Evolutionary conservation across 2,329 filamentous ascomycete genomes (phyloP).

Genomic region (Dothiorella sarmentorum): DNA sequence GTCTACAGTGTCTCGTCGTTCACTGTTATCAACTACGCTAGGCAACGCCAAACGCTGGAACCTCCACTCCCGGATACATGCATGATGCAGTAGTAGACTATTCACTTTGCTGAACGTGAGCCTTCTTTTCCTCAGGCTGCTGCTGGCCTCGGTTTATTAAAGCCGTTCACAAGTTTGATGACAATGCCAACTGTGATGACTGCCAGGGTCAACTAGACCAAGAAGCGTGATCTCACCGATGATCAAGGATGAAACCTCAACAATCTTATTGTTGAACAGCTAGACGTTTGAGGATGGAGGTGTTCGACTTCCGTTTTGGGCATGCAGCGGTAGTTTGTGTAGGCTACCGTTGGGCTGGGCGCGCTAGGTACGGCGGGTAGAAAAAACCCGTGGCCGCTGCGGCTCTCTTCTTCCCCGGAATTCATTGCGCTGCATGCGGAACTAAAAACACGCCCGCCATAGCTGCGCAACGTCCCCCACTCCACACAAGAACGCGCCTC

Average conservation of each 20-base stretch:
- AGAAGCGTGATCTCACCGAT: neutral
- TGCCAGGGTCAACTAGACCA: too few species aligned
- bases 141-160: too few species aligned
- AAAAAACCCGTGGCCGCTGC: neutral
- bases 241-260: neutral
- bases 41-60: too few species aligned
- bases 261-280: neutral
- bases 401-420: constrained; percentile 11
- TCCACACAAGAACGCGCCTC: too few species aligned
- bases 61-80: too few species aligned
- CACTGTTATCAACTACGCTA: too few species aligned
- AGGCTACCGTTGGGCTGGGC: neutral
- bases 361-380: neutral
- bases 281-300: neutral
- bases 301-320: neutral
- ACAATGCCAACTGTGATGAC: too few species aligned
- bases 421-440: constrained; percentile 4
- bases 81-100: too few species aligned
- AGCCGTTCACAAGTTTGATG: too few species aligned
- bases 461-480: neutral
- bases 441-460: neutral
- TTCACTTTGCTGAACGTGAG: too few species aligned
- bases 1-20: too few species aligned
- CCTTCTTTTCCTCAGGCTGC: too few species aligned
- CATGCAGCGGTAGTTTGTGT: neutral